Evolutionary conservation across 139 green algal species (phyloP), one percentile per base, ranked within the genome.

Genomic region (Haematococcus sp.): DNA sequence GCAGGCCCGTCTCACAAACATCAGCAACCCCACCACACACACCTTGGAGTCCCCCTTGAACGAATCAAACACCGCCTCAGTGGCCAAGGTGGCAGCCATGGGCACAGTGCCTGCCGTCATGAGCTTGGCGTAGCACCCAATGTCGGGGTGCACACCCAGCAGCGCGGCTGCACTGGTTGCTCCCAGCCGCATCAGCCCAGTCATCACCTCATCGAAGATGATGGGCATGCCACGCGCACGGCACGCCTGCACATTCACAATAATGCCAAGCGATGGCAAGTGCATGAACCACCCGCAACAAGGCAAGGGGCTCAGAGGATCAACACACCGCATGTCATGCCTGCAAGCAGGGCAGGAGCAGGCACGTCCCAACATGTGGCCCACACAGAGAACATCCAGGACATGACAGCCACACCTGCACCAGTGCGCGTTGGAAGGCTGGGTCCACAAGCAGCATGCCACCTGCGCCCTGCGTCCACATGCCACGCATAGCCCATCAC

Each of bases 121-220:
- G 61, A 98, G 85, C 88, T 99, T 99, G 66, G 87, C 95, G 74
- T 94, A 99, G 80, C 91, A 97, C 31, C 88, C 94, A 31, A 99
- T 93, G 85, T 98, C 96, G 3, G 95, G 94, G 1, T 63, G 54
- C 19, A 89, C 67, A 20, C 88, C 83, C 78, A 98, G 81, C 70
- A 96, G 56, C 0, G 79, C 61, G 1, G 77, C 85, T 9, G 86
- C 92, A 27, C 82, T 88, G 5, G 85, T 17, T 2, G 40, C 71
- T 17, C 96, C 96, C 30, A 98, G 72, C 0, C 96, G 85, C 84
- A 89, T 97, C 27, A 96, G 84, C 2, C 96, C 96, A 0, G 90
- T 89, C 75, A 99, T 97, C 15, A 99, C 93, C 76, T 98, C 94
- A 77, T 98, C 94, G 5, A 92, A 83, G 27, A 99, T 94, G 23